Conservation (phyloP, 768 basidiomycete species). For the Hemileccinum rubropunctum region DNA sequence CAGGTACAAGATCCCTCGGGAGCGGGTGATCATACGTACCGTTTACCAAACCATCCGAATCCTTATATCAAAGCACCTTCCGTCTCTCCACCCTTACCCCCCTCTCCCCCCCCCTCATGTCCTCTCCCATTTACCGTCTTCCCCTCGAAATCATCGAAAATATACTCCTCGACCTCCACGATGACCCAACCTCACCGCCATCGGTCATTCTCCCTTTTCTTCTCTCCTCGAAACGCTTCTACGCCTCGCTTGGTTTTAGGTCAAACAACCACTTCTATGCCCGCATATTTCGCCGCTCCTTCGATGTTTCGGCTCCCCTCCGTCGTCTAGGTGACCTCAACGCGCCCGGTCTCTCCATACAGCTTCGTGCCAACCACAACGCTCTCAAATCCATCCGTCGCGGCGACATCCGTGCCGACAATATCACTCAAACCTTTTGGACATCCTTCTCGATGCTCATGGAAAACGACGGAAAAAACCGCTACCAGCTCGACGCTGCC, state of each 20-base stretch:
- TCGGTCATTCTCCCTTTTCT: conserved; percentile 47
- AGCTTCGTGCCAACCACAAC: conserved; percentile 38
- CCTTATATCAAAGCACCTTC: conserved; percentile 9
- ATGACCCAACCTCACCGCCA: conserved; percentile 26
- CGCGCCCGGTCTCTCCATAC: conserved; percentile 35
- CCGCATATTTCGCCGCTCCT: conserved; percentile 51
- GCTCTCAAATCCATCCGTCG: conserved; percentile 31
- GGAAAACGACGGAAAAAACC: conserved; percentile 69
- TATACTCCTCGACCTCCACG: conserved; percentile 47
- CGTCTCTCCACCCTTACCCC: conserved; percentile 6
- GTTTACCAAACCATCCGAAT: conserved; percentile 7
- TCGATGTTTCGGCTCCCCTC: conserved; percentile 50
- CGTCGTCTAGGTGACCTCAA: conserved; percentile 49
- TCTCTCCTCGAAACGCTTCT: conserved; percentile 39
- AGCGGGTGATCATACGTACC: conserved; percentile 7
- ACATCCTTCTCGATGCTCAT: conserved; percentile 53
- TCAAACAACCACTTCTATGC: conserved; percentile 43
- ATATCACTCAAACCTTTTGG: conserved; percentile 39
- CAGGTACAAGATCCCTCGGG: conserved; percentile 2
- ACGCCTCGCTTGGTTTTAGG: conserved; percentile 32
- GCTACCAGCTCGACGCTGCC: conserved; percentile 51
- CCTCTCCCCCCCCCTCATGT: conserved; percentile 18
- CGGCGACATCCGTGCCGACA: conserved; percentile 32
- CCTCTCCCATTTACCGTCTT: conserved; percentile 31
- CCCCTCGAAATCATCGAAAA: conserved; percentile 46